Evolutionary conservation across 768 basidiomycete species (phyloP).

Genomic region (Collybia sordida): DNA sequence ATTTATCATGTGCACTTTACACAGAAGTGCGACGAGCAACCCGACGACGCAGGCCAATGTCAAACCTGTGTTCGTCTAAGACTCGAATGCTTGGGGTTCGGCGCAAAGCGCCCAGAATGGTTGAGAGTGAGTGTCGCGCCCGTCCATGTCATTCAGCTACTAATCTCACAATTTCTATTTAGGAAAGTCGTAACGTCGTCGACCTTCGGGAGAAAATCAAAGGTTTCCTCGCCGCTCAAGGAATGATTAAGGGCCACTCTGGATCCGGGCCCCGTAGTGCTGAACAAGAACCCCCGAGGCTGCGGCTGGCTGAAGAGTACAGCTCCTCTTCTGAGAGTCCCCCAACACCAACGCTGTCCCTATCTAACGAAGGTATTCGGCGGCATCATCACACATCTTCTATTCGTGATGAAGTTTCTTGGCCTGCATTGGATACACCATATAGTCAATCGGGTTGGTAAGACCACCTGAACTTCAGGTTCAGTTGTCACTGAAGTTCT

Average conservation of each 20-base stretch:
- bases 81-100: constrained; percentile 85
- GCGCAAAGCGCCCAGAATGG: constrained; percentile 84
- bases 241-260: constrained; percentile 89
- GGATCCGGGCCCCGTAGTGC: constrained; percentile 59
- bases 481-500: background rate
- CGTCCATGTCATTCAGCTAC: background rate
- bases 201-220: constrained; percentile 79
- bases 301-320: constrained; percentile 49
- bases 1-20: constrained; percentile 9
- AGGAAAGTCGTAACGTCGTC: constrained; percentile 72
- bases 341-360: constrained; percentile 24
- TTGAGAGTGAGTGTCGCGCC: constrained; percentile 57
- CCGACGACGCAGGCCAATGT: constrained; percentile 61
- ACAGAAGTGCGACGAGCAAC: constrained; percentile 85
- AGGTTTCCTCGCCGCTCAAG: constrained; percentile 73
- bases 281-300: constrained; percentile 57
- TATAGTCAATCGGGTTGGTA: constrained; percentile 14
- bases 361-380: constrained; percentile 17
- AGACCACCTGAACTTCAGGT: constrained; percentile 23
- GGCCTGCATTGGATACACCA: constrained; percentile 2
- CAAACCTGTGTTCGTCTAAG: constrained; percentile 76
- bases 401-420: constrained; percentile 20
- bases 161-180: constrained; percentile 12
- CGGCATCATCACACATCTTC: constrained; percentile 19
- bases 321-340: constrained; percentile 36